These are phyloP conservation scores for Streptanthus diversifolius DNA, from an alignment of 345 rosid genomes.

Conservation along the genomic window DNA sequence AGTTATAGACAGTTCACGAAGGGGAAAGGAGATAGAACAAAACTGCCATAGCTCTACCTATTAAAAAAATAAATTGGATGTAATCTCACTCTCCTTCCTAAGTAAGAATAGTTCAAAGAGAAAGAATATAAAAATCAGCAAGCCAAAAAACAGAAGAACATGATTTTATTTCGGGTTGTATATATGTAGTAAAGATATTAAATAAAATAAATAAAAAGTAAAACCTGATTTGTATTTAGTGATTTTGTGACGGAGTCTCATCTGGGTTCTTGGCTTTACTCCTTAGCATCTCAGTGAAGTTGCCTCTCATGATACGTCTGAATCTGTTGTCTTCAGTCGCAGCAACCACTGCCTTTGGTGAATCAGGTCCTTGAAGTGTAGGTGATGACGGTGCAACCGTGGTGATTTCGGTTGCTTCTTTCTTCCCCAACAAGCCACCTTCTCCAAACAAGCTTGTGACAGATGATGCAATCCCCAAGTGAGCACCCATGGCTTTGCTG, in stretches of 20 bases:
- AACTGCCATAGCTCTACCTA: background rate
- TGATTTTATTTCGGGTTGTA: conserved; percentile 11
- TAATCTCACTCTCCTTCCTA: conserved; percentile 2
- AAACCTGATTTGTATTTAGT: conserved; percentile 25
- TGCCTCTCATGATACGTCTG: conserved; percentile 88
- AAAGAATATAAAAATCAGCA: background rate
- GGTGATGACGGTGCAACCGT: conserved; percentile 33
- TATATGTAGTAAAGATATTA: background rate
- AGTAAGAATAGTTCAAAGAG: background rate
- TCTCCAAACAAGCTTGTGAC: conserved; percentile 88
- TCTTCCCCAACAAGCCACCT: conserved; percentile 74
- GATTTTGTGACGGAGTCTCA: conserved; percentile 40
- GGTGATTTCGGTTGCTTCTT: conserved; percentile 50
- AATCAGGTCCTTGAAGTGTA: conserved; percentile 41
- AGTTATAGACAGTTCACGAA: background rate
- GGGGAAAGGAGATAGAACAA: conserved; percentile 4
- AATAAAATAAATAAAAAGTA: background rate
- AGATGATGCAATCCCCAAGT: conserved; percentile 87
- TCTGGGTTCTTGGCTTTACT: conserved; percentile 63
- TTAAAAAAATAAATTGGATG: background rate
- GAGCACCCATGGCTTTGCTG: conserved; percentile 92
- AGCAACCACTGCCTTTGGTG: conserved; percentile 42
- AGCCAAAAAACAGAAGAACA: conserved; percentile 6
- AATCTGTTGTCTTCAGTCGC: conserved; percentile 80
- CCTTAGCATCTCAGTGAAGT: conserved; percentile 84